Percentiles rank a stretch among this genome's conserved stretches.
Conservation (phyloP, 805 yeast species). For the Yamadazyma sp. region DNA sequence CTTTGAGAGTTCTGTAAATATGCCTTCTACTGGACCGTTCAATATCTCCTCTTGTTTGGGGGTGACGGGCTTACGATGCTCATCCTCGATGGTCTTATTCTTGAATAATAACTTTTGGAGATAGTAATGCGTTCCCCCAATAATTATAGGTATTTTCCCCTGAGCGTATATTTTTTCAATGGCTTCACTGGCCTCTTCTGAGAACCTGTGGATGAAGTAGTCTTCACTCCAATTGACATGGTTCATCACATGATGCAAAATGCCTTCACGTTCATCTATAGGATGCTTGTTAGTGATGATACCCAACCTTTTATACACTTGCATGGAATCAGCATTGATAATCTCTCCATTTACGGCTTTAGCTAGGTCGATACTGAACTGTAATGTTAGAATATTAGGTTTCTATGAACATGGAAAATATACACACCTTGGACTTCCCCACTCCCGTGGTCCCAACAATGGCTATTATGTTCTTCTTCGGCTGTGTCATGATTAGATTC, state of each 20-base stretch:
- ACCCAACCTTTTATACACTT: conserved; percentile 73
- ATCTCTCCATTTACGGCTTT: conserved; percentile 78
- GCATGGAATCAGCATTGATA: conserved; percentile 97
- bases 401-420: background rate
- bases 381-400: conserved; percentile 1
- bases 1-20: conserved; percentile 47
- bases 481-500: conserved; percentile 29
- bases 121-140: conserved; percentile 97
- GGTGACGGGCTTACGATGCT: conserved; percentile 29
- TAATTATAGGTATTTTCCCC: conserved; percentile 80
- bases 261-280: conserved; percentile 63
- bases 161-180: conserved; percentile 64
- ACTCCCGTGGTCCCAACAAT: conserved; percentile 95
- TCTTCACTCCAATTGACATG: conserved; percentile 80
- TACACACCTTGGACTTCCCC: conserved; percentile 77
- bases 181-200: conserved; percentile 61
- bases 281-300: conserved; percentile 94
- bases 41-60: conserved; percentile 40
- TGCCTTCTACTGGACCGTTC: conserved; percentile 52
- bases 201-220: conserved; percentile 77
- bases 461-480: conserved; percentile 49
- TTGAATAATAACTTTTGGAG: conserved; percentile 73
- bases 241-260: conserved; percentile 85
- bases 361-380: conserved; percentile 78
- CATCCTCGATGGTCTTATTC: conserved; percentile 58